Evolutionary conservation across 371 early-diverging fungal genomes (phyloP), one percentile per base, ranked within the genome.

Genomic region (Sporodiniella umbellata): DNA sequence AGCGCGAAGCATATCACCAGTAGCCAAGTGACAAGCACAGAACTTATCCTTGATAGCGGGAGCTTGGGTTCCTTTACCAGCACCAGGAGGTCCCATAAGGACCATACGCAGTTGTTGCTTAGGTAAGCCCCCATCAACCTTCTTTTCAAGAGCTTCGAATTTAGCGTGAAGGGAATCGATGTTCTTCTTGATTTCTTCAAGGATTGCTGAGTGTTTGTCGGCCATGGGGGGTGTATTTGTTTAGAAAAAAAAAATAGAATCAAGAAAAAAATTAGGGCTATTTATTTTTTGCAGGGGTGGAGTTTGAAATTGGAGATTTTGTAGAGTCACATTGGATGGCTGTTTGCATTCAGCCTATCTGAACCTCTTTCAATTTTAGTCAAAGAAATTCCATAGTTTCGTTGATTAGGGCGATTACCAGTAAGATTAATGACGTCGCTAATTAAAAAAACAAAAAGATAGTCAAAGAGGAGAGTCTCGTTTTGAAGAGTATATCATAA

Each of bases 11-110:
- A 99, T 96, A 72, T 99, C 99, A 45, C 99, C 99, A 30, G 99
- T 98, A 25, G 98, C 95, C 70, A 99, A 85, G 75, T 99, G 99
- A 76, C 95, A 95, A 51, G 93, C 81, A 64, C 90, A 92, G 85
- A 81, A 96, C 72, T 87, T 82, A 18, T 97, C 93, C 85, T 94
- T 92, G 80, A 98, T 93, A 46, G 75, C 76, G 48, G 95, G 95
- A 21, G 97, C 90, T 83, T 98, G 98, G 51, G 99, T 99, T 33
- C 99, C 99, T 85, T 99, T 99, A 86, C 96, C 97, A 42, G 96
- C 88, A 66, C 93, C 93, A 52, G 98, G 99, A 40, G 99, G 96
- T 45, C 99, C 99, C 88, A 97, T 92, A 78, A 98, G 85, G 75
- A 97, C 88, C 94, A 89, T 89, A 68, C 91, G 88, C 40, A 90